Percentiles rank a stretch among this genome's conserved stretches.
Conservation (phyloP, 2,329 filamentous ascomycete species). For the Coniochaeta sp. region DNA sequence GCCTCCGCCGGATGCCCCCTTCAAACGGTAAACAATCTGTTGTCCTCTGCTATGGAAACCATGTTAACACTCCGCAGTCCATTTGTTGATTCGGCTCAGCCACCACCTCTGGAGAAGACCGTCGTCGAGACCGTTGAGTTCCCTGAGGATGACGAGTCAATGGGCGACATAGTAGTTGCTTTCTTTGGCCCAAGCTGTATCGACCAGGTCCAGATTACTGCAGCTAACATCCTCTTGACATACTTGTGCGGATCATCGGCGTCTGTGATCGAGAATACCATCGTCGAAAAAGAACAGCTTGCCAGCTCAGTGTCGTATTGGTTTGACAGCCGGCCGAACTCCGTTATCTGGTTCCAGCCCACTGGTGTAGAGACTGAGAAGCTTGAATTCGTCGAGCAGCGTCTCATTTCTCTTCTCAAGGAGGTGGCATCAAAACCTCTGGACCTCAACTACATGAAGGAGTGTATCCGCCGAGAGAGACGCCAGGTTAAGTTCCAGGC, state of each 20-base stretch:
- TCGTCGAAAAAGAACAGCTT: slow-evolving; percentile 90
- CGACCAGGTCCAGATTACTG: slow-evolving; percentile 59
- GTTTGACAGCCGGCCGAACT: slow-evolving; percentile 72
- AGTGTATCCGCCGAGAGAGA: slow-evolving; percentile 76
- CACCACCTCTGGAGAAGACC: slow-evolving; percentile 64
- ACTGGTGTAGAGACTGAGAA: slow-evolving; percentile 83
- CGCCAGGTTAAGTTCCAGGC: slow-evolving; percentile 77
- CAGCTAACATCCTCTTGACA: slow-evolving; percentile 70
- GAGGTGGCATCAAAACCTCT: slow-evolving; percentile 74
- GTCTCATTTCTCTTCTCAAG: slow-evolving; percentile 75
- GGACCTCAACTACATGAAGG: slow-evolving; percentile 83
- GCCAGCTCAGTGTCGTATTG: slow-evolving; percentile 78
- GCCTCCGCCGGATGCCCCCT: slow-evolving; percentile 64
- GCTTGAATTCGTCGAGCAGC: slow-evolving; percentile 73
- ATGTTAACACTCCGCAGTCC: slow-evolving; percentile 36
- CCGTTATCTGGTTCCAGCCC: slow-evolving; percentile 77
- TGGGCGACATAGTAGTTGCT: slow-evolving; percentile 76
- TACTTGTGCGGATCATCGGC: slow-evolving; percentile 93
- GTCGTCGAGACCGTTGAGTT: slow-evolving; percentile 77
- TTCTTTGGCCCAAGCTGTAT: slow-evolving; percentile 83
- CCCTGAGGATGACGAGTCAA: slow-evolving; percentile 92
- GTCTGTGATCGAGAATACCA: slow-evolving; percentile 79
- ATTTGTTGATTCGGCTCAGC: slow-evolving; percentile 82
- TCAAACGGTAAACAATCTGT: slow-evolving; percentile 48
- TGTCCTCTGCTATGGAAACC: background rate